Conservation (phyloP, 2,329 filamentous ascomycete species). For the Setomelanomma holmii region DNA sequence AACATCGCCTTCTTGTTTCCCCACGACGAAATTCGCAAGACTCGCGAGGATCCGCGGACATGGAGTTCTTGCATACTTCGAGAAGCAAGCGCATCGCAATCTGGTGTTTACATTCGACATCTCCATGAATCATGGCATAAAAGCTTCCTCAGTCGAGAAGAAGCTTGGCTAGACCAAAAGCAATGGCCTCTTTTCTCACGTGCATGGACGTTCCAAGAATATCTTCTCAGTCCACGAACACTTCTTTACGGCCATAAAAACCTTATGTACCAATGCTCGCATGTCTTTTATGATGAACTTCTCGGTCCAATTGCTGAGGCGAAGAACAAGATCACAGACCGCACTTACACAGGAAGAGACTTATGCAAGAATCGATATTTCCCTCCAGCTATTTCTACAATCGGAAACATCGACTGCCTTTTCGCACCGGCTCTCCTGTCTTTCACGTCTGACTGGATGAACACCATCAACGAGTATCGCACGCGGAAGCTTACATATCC, state of each 20-base stretch:
- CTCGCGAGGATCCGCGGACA: constrained; percentile 7
- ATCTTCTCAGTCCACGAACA: constrained; percentile 16
- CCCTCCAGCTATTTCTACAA: background rate
- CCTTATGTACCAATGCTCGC: constrained; percentile 20
- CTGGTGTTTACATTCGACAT: constrained; percentile 11
- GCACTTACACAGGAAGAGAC: background rate
- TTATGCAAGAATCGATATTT: constrained; percentile 12
- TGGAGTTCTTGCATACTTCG: constrained; percentile 15
- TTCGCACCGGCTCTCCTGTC: background rate
- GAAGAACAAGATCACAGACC: too few relatives aligned
- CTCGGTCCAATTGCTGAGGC: constrained; percentile 1
- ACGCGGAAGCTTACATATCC: background rate
- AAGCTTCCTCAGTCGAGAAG: too few relatives aligned
- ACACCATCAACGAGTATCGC: constrained; percentile 11
- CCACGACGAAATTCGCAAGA: background rate
- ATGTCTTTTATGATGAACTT: constrained; percentile 14
- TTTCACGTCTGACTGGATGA: constrained; percentile 7
- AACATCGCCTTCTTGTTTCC: constrained; percentile 20
- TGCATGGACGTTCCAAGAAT: constrained; percentile 30
- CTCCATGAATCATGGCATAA: too few relatives aligned
- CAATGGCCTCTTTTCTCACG: constrained; percentile 21
- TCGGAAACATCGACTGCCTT: too few relatives aligned
- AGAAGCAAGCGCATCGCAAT: background rate
- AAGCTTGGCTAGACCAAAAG: constrained; percentile 7
- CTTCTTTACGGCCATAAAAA: constrained; percentile 16